Evolutionary conservation across 208 protist species (phyloP).

Genomic region (Crithidia sp.): DNA sequence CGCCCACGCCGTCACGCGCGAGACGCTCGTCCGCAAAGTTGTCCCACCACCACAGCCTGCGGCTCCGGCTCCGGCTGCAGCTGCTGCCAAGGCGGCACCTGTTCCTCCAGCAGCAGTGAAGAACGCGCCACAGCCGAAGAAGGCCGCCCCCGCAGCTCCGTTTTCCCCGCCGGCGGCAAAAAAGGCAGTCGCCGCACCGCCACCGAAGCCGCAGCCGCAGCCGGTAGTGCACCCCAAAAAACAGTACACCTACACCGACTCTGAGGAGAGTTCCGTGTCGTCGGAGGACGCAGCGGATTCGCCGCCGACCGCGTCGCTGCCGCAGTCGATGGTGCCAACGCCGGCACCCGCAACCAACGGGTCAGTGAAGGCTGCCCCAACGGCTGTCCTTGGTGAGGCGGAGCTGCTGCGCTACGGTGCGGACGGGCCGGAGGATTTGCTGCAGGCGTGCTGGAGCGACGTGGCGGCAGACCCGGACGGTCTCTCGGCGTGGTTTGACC

Average conservation of each 20-base stretch:
- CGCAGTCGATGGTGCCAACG: background rate
- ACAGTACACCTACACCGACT: constrained; percentile 12
- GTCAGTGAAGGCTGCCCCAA: too few relatives aligned
- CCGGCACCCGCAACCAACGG: background rate
- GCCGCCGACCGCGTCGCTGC: background rate
- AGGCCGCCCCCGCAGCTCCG: background rate
- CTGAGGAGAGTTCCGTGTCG: background rate
- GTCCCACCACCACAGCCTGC: background rate
- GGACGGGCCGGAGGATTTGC: constrained; percentile 7
- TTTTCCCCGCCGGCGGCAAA: background rate
- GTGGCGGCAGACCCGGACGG: constrained; percentile 16
- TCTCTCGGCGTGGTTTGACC: constrained; percentile 17
- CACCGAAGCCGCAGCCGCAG: background rate
- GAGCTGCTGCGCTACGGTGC: constrained; percentile 4
- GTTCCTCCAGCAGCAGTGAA: background rate
- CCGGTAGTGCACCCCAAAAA: background rate
- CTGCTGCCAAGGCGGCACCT: background rate
- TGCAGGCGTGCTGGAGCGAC: constrained; percentile 21
- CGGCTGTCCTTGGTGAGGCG: background rate
- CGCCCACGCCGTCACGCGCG: background rate
- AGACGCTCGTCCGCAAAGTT: background rate
- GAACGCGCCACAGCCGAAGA: background rate
- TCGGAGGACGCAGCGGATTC: background rate
- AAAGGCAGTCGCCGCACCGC: background rate
- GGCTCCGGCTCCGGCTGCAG: background rate